Conservation (phyloP, 2,329 filamentous ascomycete genomes). For the Celoporthe dispersa region DNA sequence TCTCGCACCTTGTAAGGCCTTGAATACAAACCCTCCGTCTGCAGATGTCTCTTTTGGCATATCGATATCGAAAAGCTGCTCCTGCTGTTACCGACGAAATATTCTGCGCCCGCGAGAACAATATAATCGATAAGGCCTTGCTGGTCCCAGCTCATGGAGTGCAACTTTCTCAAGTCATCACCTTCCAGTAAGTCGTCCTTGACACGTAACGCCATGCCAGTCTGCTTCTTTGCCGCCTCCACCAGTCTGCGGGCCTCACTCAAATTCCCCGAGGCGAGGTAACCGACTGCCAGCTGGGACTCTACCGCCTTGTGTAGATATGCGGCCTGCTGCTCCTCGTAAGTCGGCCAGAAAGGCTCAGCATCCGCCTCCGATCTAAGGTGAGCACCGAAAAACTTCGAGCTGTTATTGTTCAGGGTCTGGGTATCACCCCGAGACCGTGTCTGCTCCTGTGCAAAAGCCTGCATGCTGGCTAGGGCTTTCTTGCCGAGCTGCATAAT, state of each 20-base stretch:
- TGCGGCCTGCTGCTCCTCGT: slow-evolving; percentile 44
- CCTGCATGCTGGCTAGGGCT: slow-evolving; percentile 43
- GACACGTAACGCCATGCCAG: slow-evolving; percentile 42
- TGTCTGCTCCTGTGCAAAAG: slow-evolving; percentile 32
- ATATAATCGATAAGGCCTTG: slow-evolving; percentile 49
- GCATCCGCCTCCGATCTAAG: slow-evolving; percentile 53
- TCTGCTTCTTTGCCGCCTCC: slow-evolving; percentile 38
- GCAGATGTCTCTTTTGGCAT: slow-evolving; percentile 49
- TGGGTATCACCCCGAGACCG: neutral
- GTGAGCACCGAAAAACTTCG: slow-evolving; percentile 46
- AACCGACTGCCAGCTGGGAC: slow-evolving; percentile 42
- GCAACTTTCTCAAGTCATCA: slow-evolving; percentile 37
- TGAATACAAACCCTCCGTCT: slow-evolving; percentile 45
- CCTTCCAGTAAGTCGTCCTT: slow-evolving; percentile 43
- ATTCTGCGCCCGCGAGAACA: slow-evolving; percentile 45
- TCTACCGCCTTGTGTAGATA: slow-evolving; percentile 44
- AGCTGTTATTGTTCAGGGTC: slow-evolving; percentile 26
- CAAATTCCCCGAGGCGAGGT: slow-evolving; percentile 51
- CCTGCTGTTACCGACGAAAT: slow-evolving; percentile 50
- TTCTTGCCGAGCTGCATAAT: slow-evolving; percentile 46
- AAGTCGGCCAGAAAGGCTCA: slow-evolving; percentile 50
- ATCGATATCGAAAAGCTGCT: slow-evolving; percentile 54
- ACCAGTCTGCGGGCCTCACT: slow-evolving; percentile 47
- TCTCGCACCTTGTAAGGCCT: slow-evolving; percentile 48
- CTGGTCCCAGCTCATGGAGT: slow-evolving; percentile 50